Base-by-base conservation (phyloP, 345 rosid species). In the Rhodamnia argentea region DNA sequence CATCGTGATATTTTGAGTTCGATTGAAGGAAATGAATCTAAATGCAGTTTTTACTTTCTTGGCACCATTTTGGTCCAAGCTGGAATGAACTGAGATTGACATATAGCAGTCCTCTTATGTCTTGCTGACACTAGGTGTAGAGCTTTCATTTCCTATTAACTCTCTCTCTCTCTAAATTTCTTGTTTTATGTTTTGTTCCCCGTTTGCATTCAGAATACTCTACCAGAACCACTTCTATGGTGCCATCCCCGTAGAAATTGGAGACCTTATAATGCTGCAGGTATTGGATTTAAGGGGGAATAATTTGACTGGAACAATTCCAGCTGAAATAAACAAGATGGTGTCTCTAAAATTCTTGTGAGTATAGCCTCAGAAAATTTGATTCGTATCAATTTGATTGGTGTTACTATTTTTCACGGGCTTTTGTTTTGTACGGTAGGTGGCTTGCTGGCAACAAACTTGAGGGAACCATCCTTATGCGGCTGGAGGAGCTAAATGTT, bases 241-340 rank as follows among this genome's bases (percentile, higher is more conserved):
- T 57, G 59, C 86, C 50, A 93, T 97, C 84, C 98, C 99, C 29
- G 89, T 88, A 81, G 98, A 96, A 88, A 88, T 94, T 78, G 95
- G 93, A 82, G 90, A 84, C 13, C 95, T 97, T 29, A 64, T 84
- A 5, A 90, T 90, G 86, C 87, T 96, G 26, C 92, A 94, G 87
- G 44, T 94, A 22, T 90, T 95, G 92, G 99, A 96, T 88, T 90
- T 95, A 83, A 92, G 95, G 88, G 91, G 92, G 56, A 97, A 96
- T 87, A 89, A 93, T 87, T 89, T 97, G 82, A 87, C 83, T 81
- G 99, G 99, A 89, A 87, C 54, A 50, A 89, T 97, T 91, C 99
- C 99, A 60, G 86, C 51, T 29, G 96, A 93, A 87, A 87, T 95
- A 86, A 87, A 88, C 88, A 87, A 83, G 44, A 85, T 92, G 83